Percentiles rank a stretch among this genome's conserved stretches.
Evolutionary conservation across 2,329 filamentous ascomycete species (phyloP).

Genomic region (Phialemonium atrogriseum): DNA sequence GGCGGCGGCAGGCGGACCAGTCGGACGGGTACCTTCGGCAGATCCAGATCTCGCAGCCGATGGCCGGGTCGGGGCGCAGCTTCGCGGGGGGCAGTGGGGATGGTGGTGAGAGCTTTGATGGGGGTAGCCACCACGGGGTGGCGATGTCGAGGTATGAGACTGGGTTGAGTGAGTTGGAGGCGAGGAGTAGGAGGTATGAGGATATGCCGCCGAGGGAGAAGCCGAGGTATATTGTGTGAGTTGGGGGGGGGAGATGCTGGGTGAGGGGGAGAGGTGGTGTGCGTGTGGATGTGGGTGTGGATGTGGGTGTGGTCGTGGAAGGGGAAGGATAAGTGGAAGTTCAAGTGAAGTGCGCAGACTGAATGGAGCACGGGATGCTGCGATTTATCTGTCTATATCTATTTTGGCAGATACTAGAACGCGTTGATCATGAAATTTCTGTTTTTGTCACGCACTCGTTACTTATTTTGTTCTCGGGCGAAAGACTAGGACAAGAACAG

Average conservation of each 20-base stretch:
- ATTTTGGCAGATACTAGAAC: no score
- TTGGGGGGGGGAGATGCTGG: background rate
- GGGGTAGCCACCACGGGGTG: constrained; percentile 18
- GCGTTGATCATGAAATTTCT: no score
- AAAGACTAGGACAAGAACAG: no score
- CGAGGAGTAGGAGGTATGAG: constrained; percentile 46
- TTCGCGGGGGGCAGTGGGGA: constrained; percentile 23
- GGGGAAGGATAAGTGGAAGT: background rate
- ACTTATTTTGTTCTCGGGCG: no score
- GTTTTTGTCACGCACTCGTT: no score
- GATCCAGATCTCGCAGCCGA: constrained; percentile 42
- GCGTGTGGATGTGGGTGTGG: no score
- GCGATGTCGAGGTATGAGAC: constrained; percentile 27
- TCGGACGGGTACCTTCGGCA: constrained; percentile 15
- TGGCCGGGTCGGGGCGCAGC: constrained; percentile 34
- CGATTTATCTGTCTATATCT: background rate
- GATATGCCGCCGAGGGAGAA: constrained; percentile 46
- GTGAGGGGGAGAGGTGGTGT: constrained; percentile 1
- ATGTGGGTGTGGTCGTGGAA: background rate
- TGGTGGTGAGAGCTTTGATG: background rate
- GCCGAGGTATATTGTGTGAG: constrained; percentile 30
- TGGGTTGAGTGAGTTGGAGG: constrained; percentile 36
- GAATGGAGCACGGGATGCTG: background rate
- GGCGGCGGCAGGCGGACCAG: constrained; percentile 11
- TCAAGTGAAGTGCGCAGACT: background rate